Evolutionary conservation across 2,329 filamentous ascomycete genomes (phyloP).

Genomic region (Neoarthrinium moseri): DNA sequence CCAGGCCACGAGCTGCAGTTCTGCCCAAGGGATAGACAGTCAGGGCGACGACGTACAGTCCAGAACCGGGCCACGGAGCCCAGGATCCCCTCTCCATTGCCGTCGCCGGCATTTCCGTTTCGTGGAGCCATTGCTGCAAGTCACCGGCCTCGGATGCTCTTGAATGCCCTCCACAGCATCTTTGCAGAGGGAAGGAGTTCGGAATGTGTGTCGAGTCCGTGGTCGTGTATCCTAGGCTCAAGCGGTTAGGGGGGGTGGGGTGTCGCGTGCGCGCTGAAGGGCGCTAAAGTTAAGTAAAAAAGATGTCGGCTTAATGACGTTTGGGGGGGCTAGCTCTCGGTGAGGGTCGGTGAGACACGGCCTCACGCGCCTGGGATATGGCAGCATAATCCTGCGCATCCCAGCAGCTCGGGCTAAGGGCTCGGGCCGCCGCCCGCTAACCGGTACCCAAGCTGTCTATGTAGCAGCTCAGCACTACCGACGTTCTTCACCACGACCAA

Average conservation of each 20-base stretch:
- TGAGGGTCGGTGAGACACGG: neutral
- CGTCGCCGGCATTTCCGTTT: constrained; percentile 16
- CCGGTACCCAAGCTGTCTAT: no score
- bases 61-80: constrained; percentile 42
- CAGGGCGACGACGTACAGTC: constrained; percentile 35
- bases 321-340: neutral
- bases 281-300: neutral
- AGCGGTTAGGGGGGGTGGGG: neutral
- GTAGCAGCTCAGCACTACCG: no score
- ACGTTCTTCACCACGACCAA: no score
- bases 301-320: neutral
- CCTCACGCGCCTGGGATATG: no score
- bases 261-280: neutral
- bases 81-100: constrained; percentile 19
- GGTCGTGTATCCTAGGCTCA: neutral
- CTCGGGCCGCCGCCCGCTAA: no score
- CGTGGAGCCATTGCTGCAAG: constrained; percentile 40
- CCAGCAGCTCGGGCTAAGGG: no score
- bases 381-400: no score
- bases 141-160: constrained; percentile 40
- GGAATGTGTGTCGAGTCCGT: neutral
- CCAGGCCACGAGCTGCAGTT: no score
- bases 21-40: no score
- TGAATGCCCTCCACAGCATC: constrained; percentile 38
- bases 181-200: neutral